Evolutionary conservation across 2,329 filamentous ascomycete species (phyloP).

Genomic region (Fusarium veterinarium): DNA sequence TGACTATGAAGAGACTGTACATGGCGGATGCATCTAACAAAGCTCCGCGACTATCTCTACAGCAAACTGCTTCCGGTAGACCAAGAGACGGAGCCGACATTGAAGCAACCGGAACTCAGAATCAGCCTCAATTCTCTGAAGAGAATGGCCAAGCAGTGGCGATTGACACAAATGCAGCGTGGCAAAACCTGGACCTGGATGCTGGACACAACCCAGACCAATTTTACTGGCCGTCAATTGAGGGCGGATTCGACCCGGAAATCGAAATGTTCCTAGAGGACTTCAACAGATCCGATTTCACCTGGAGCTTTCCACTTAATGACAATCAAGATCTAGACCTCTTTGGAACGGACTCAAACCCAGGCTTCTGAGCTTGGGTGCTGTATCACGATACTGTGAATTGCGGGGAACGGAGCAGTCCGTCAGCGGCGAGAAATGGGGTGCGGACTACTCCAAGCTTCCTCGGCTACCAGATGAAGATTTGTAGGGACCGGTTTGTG

Average conservation of each 20-base stretch:
- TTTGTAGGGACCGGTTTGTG: background rate
- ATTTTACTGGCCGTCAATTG: background rate
- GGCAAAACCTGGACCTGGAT: background rate
- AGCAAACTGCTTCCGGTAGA: fast-evolving
- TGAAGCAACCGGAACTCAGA: fast-evolving
- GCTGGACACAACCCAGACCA: background rate
- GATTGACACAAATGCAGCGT: background rate
- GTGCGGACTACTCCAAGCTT: background rate
- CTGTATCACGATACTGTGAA: background rate
- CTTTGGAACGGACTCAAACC: background rate
- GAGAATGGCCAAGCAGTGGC: background rate
- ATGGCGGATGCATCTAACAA: background rate
- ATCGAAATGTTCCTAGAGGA: conserved; percentile 34
- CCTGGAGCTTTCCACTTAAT: conserved; percentile 21
- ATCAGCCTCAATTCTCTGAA: background rate
- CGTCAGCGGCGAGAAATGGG: background rate
- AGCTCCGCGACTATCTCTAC: background rate
- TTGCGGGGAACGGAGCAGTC: conserved; percentile 5
- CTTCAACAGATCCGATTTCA: conserved; percentile 26
- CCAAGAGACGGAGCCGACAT: background rate
- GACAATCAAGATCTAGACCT: conserved; percentile 3
- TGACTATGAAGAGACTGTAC: background rate
- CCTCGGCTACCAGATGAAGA: background rate
- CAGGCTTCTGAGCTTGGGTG: background rate
- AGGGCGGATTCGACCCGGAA: conserved; percentile 20